A percentile compares a stretch with the other conserved stretches of the same genome.
Conservation (phyloP, 768 basidiomycete species). For the Trametes elegans region DNA sequence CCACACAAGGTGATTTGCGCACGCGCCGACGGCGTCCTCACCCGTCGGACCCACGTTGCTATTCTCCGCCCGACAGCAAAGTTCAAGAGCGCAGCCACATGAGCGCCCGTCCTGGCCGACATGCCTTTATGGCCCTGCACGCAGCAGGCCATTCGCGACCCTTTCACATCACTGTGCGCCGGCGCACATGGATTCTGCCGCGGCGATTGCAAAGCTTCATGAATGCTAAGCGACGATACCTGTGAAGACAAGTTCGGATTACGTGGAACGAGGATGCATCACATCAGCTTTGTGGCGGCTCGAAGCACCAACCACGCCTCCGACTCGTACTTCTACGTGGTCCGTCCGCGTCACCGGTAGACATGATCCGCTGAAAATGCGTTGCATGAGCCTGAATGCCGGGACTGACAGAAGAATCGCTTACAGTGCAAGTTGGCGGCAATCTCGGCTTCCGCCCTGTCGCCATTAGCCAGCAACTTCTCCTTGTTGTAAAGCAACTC, state of each 20-base stretch:
- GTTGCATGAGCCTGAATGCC: conserved; percentile 11
- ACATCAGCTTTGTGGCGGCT: conserved; percentile 25
- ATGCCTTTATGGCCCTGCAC: neutral
- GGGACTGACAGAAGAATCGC: conserved; percentile 4
- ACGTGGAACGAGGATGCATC: conserved; percentile 16
- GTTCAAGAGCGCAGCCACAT: neutral
- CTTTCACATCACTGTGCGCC: conserved; percentile 7
- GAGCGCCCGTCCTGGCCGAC: conserved; percentile 5
- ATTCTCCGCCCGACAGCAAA: conserved; percentile 14
- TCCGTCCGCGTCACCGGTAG: conserved; percentile 69
- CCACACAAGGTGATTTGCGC: conserved; percentile 14
- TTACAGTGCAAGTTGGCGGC: conserved; percentile 87
- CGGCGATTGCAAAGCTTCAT: conserved; percentile 14
- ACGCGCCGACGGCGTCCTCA: neutral
- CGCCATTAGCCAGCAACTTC: conserved; percentile 94
- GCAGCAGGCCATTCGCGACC: conserved; percentile 4
- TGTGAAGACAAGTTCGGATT: conserved; percentile 10
- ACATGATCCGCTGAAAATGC: conserved; percentile 72
- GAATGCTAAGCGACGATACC: neutral
- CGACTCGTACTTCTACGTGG: neutral
- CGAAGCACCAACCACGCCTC: conserved; percentile 11
- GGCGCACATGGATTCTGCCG: conserved; percentile 15
- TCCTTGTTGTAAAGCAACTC: conserved; percentile 99
- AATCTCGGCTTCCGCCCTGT: conserved; percentile 95
- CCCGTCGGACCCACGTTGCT: conserved; percentile 12